Percentiles rank a stretch among this genome's conserved stretches.
Evolutionary conservation across 352 stramenopile genomes (phyloP).

Genomic region (Pythium biforme): DNA sequence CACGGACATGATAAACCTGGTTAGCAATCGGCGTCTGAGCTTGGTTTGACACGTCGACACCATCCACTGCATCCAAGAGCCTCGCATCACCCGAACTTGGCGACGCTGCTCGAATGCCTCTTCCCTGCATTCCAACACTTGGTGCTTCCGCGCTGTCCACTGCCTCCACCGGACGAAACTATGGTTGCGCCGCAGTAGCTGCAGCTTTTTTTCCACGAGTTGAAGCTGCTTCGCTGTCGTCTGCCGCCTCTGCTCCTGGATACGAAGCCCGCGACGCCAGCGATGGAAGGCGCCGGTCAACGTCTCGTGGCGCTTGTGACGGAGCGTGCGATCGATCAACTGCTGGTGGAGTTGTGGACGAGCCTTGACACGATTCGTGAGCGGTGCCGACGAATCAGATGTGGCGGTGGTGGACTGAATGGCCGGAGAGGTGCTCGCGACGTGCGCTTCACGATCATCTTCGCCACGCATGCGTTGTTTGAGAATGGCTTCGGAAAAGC

Average conservation of each 20-base stretch:
- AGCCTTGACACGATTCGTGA: background rate
- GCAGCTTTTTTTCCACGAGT: slow-evolving; percentile 21
- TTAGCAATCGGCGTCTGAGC: background rate
- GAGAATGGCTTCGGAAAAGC: slow-evolving; percentile 34
- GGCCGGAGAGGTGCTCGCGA: too few relatives aligned
- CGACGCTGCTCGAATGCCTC: slow-evolving; percentile 48
- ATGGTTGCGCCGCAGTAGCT: slow-evolving; percentile 33
- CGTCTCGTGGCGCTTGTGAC: slow-evolving; percentile 38
- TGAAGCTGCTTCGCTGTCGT: slow-evolving; percentile 33
- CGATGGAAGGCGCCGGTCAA: slow-evolving; percentile 40
- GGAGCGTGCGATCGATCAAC: slow-evolving; percentile 56
- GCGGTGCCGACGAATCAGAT: too few relatives aligned
- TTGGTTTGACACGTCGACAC: background rate
- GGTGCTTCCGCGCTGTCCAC: slow-evolving; percentile 10
- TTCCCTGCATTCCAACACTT: slow-evolving; percentile 19
- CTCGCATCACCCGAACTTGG: slow-evolving; percentile 18
- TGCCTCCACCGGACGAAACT: slow-evolving; percentile 41
- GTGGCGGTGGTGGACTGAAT: too few relatives aligned
- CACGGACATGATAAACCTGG: background rate
- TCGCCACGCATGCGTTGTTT: too few relatives aligned
- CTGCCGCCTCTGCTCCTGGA: slow-evolving; percentile 45
- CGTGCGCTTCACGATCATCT: too few relatives aligned
- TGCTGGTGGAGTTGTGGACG: slow-evolving; percentile 47
- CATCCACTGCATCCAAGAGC: slow-evolving; percentile 32
- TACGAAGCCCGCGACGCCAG: slow-evolving; percentile 53